Evolutionary conservation across 208 protist species (phyloP).

Genomic region (Spongospora subterranea): DNA sequence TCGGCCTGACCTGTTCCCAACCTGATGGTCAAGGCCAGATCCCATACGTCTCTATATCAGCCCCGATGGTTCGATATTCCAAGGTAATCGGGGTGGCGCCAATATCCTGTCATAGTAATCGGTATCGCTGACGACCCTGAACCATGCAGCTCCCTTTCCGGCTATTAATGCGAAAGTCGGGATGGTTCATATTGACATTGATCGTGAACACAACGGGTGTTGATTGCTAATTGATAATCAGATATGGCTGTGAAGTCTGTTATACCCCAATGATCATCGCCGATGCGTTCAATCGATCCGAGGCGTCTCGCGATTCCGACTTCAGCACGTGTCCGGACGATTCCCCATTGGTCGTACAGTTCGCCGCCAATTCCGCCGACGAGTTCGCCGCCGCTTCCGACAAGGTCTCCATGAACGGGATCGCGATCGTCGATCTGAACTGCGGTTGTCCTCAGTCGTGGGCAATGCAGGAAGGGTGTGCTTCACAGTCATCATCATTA

Average conservation of each 20-base stretch:
- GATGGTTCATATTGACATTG: neutral
- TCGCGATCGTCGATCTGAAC: slow-evolving; percentile 1
- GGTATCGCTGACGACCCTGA: too few species aligned
- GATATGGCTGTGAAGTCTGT: neutral
- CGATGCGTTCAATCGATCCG: slow-evolving; percentile 12
- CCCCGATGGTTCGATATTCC: neutral
- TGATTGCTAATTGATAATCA: neutral
- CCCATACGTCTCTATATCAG: neutral
- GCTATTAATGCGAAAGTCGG: neutral
- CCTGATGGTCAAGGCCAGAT: neutral
- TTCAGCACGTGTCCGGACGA: slow-evolving; percentile 40
- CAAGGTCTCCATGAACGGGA: neutral
- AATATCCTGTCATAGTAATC: neutral
- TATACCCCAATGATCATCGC: slow-evolving; percentile 47
- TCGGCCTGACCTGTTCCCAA: neutral
- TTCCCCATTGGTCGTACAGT: slow-evolving; percentile 7
- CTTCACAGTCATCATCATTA: neutral
- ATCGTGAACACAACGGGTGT: too few species aligned
- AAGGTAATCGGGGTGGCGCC: neutral
- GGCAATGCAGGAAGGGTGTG: neutral
- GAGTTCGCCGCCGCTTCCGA: neutral
- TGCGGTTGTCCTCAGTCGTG: neutral
- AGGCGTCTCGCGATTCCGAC: slow-evolving; percentile 32
- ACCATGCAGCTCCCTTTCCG: neutral
- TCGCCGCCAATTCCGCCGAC: neutral